phyloP scores from a whole-genome alignment of 108 stramenopile species.

The Pseudonitzschia multiseries region DNA sequence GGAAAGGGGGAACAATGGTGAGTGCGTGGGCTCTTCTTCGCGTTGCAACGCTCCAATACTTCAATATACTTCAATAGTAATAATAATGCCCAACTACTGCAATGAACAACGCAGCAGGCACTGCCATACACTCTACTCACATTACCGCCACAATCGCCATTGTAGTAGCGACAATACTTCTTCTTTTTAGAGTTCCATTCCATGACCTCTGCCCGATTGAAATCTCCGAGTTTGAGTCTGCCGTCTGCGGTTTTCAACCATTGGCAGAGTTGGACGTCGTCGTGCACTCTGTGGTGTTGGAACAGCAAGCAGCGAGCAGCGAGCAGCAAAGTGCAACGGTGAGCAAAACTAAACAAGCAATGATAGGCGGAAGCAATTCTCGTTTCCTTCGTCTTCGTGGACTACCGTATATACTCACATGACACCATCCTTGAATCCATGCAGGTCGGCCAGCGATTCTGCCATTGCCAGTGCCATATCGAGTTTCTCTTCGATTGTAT shows the following conservation, averaged over 20 bases:
- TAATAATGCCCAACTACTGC: too few relatives aligned
- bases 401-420: slow-evolving; percentile 24
- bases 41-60: too few relatives aligned
- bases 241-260: slow-evolving; percentile 67
- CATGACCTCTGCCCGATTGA: slow-evolving; percentile 74
- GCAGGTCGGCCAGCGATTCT: slow-evolving; percentile 66
- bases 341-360: neutral
- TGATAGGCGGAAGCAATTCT: neutral
- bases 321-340: too few relatives aligned
- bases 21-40: too few relatives aligned
- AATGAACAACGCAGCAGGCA: too few relatives aligned
- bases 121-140: slow-evolving; percentile 19
- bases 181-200: slow-evolving; percentile 47
- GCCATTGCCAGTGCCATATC: slow-evolving; percentile 65
- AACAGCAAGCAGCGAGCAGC: neutral
- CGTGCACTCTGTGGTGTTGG: slow-evolving; percentile 48
- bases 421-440: slow-evolving; percentile 63
- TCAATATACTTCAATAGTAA: too few relatives aligned
- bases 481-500: slow-evolving; percentile 61
- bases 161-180: slow-evolving; percentile 69
- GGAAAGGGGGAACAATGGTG: neutral
- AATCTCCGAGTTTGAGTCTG: slow-evolving; percentile 70
- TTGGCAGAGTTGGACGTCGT: slow-evolving; percentile 81
- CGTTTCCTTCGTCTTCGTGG: too few relatives aligned
- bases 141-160: slow-evolving; percentile 60